Conservation (phyloP, 1,284 basidiomycete species). For the Cryptococcus sp. region DNA sequence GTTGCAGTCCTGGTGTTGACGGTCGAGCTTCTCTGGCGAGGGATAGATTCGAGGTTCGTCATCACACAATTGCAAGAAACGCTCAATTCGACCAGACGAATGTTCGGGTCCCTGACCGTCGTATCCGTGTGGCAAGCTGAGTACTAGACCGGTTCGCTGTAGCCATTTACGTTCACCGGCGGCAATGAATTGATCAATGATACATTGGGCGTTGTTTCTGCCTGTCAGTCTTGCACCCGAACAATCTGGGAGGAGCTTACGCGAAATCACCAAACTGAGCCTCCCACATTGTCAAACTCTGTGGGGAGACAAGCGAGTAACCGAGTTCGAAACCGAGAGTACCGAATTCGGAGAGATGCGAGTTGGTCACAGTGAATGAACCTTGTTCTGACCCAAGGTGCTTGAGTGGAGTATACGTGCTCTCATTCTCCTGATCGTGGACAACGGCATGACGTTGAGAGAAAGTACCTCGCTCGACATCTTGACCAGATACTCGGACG, state of each 20-base stretch:
- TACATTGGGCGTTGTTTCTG: constrained; percentile 86
- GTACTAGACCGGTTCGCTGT: constrained; percentile 87
- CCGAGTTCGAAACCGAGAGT: constrained; percentile 96
- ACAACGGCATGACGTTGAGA: constrained; percentile 98
- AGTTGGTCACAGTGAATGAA: constrained; percentile 92
- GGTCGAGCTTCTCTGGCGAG: constrained; percentile 78
- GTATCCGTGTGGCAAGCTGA: constrained; percentile 93
- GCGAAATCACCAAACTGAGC: constrained; percentile 98
- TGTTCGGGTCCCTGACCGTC: constrained; percentile 99
- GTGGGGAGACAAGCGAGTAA: constrained; percentile 95
- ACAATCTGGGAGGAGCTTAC: constrained; percentile 10
- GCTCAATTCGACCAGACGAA: constrained; percentile 91
- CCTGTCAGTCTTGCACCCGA: neutral
- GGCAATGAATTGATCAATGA: constrained; percentile 98
- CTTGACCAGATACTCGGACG: constrained; percentile 94
- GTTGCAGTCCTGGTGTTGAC: constrained; percentile 98
- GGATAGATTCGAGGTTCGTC: constrained; percentile 94
- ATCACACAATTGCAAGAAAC: constrained; percentile 96
- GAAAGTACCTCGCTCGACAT: constrained; percentile 99
- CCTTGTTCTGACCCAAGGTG: constrained; percentile 84
- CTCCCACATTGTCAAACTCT: constrained; percentile 95
- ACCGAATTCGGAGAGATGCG: constrained; percentile 93
- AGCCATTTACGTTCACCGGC: constrained; percentile 98
- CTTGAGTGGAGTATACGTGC: constrained; percentile 84
- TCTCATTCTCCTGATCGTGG: constrained; percentile 91